Conservation (phyloP, 2,329 filamentous ascomycete species). For the Nemania sp. region DNA sequence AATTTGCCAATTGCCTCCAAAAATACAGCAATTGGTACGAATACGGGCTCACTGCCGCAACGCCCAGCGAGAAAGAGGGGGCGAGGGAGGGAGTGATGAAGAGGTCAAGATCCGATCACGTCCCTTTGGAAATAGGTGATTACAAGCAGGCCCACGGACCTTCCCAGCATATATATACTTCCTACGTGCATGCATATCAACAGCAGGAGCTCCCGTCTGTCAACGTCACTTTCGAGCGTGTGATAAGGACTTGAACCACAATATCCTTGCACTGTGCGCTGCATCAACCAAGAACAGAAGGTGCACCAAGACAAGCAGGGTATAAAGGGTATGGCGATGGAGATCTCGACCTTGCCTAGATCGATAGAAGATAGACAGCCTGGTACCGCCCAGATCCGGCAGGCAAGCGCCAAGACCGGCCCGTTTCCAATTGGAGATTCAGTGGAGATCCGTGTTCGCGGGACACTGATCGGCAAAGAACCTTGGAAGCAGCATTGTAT, state of each 20-base stretch:
- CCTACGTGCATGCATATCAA: slow-evolving; percentile 3
- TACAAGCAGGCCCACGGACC: background rate
- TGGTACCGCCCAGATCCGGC: background rate
- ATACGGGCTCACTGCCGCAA: background rate
- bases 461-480: background rate
- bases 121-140: background rate
- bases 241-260: slow-evolving; percentile 8
- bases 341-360: background rate
- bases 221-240: background rate
- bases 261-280: background rate
- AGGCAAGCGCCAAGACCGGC: background rate
- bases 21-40: background rate
- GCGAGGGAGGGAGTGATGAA: background rate
- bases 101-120: background rate
- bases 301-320: slow-evolving; percentile 12
- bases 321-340: background rate
- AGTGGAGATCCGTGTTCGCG: background rate
- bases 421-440: background rate
- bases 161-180: slow-evolving; percentile 3
- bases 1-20: background rate
- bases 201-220: background rate
- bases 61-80: background rate
- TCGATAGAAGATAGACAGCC: background rate
- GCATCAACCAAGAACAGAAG: slow-evolving; percentile 22
- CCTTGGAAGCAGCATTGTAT: no score